Evolutionary conservation across 306 rosid genomes (phyloP).

Genomic region (Pyrus communis): DNA sequence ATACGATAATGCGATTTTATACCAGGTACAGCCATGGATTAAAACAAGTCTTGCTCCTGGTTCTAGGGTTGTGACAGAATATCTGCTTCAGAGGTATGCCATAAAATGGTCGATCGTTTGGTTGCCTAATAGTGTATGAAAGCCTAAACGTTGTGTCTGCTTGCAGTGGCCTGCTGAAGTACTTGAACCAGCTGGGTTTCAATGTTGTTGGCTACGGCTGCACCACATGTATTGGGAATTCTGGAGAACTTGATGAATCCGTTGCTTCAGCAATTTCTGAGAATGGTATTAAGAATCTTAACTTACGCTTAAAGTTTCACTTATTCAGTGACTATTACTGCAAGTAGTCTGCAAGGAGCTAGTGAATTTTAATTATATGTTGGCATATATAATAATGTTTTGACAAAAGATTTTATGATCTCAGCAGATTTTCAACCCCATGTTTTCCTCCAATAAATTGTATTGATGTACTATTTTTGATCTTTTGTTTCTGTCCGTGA

Average conservation of each 20-base stretch:
- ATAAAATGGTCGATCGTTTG: neutral
- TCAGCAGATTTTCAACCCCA: no score
- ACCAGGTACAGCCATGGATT: neutral
- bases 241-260: constrained; percentile 41
- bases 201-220: constrained; percentile 35
- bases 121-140: no score
- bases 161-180: constrained; percentile 26
- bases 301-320: no score
- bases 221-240: constrained; percentile 49
- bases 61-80: constrained; percentile 28
- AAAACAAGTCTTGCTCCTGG: constrained; percentile 45
- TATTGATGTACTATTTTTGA: no score
- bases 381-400: no score
- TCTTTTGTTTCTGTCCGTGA: neutral
- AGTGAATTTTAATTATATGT: no score
- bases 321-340: no score
- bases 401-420: no score
- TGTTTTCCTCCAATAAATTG: no score
- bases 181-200: constrained; percentile 13
- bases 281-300: neutral
- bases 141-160: neutral
- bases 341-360: no score
- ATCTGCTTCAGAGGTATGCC: constrained; percentile 16
- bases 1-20: neutral
- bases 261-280: constrained; percentile 6